Percentiles rank a stretch among this genome's conserved stretches.
phyloP scores from a whole-genome alignment of 202 grass and related monocot genomes.

The Musa balbisiana region DNA sequence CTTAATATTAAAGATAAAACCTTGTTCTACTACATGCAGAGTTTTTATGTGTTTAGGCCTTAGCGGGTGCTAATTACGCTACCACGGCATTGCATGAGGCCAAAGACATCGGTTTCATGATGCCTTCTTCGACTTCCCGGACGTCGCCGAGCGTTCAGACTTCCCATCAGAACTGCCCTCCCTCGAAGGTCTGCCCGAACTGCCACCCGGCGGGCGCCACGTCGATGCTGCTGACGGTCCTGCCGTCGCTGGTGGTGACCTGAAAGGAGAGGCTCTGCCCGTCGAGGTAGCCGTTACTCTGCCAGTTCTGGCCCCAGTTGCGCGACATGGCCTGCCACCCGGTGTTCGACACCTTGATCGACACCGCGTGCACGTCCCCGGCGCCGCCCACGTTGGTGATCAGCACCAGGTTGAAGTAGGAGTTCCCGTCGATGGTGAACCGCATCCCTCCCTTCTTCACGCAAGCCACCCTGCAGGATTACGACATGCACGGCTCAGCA shows the following conservation, averaged over 20 bases:
- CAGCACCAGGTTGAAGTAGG: conserved; percentile 21
- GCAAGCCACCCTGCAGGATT: conserved; percentile 3
- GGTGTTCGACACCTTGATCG: conserved; percentile 10
- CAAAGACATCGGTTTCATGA: background rate
- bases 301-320: conserved; percentile 19
- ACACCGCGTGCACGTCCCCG: conserved; percentile 10
- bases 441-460: conserved; percentile 9
- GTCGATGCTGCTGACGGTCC: conserved; percentile 8
- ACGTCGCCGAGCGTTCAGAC: background rate
- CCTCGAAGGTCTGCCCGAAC: conserved; percentile 19
- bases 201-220: conserved; percentile 8
- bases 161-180: background rate
- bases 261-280: conserved; percentile 17
- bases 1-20: too few species aligned
- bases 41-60: background rate
- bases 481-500: background rate
- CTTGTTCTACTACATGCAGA: too few species aligned
- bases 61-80: conserved; percentile 2
- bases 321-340: conserved; percentile 17
- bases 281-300: conserved; percentile 9
- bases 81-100: background rate
- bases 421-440: conserved; percentile 15
- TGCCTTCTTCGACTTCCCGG: background rate
- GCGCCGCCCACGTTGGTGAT: conserved; percentile 11
- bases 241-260: conserved; percentile 15